phyloP scores from a whole-genome alignment of 2,329 filamentous ascomycete genomes.

The Calonectria fujianensis region DNA sequence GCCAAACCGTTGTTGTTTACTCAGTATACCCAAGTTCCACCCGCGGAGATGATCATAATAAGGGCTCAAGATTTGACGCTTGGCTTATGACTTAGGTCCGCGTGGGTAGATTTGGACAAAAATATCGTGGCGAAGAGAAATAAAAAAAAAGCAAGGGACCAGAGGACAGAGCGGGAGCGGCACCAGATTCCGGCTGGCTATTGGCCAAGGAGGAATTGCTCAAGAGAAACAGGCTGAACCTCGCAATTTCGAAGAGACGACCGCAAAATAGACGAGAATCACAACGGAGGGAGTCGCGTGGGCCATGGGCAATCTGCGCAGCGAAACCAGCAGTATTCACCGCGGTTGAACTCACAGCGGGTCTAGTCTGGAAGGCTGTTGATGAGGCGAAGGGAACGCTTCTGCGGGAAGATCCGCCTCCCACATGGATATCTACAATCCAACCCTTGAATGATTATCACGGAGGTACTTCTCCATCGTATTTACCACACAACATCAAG shows the following conservation, averaged over 20 bases:
- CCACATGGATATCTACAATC: constrained; percentile 3
- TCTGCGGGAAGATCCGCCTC: constrained; percentile 20
- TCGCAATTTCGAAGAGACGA: constrained; percentile 21
- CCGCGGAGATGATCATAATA: neutral
- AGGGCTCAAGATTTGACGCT: too few relatives aligned
- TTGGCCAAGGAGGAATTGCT: too few relatives aligned
- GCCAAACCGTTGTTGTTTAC: neutral
- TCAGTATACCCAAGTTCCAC: neutral
- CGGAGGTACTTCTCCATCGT: too few relatives aligned
- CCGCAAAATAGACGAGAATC: neutral
- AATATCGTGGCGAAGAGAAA: neutral
- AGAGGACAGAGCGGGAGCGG: neutral
- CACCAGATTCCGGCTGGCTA: neutral
- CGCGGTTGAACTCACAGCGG: neutral
- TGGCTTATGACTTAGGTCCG: neutral
- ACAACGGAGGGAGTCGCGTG: neutral
- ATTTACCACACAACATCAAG: too few relatives aligned
- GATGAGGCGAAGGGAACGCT: neutral
- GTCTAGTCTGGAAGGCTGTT: neutral
- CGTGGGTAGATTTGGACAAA: neutral
- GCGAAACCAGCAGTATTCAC: neutral
- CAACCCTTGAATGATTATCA: too few relatives aligned
- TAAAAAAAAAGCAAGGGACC: neutral
- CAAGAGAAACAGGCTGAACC: neutral
- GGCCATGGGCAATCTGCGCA: neutral